These are phyloP conservation scores for Talaromyces sp. DNA, from an alignment of 2,329 filamentous ascomycete genomes.

Conservation along the genomic window DNA sequence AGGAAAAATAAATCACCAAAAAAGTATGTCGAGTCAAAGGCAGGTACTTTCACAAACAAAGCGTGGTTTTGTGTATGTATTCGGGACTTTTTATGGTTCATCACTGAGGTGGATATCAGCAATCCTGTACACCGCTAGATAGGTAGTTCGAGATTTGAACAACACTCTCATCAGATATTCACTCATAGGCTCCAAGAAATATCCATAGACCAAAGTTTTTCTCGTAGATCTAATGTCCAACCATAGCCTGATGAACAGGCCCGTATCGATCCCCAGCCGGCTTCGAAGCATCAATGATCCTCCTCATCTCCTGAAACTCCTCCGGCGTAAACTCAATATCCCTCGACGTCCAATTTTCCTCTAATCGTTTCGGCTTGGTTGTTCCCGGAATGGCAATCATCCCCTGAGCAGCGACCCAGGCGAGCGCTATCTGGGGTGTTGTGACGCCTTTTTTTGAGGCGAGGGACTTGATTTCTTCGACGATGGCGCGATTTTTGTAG, in stretches of 20 bases:
- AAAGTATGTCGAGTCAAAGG: constrained; percentile 1
- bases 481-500: constrained; percentile 13
- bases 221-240: constrained; percentile 2
- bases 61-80: no score
- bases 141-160: not conserved
- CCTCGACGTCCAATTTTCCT: constrained; percentile 41
- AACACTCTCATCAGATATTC: not conserved
- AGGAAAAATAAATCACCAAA: not conserved
- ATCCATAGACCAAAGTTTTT: not conserved
- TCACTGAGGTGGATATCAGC: constrained; percentile 1
- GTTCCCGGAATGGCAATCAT: constrained; percentile 49
- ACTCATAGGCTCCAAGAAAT: not conserved
- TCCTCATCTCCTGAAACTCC: constrained; percentile 40
- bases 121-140: not conserved
- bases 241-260: constrained; percentile 1
- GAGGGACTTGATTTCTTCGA: constrained; percentile 42
- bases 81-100: not conserved
- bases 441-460: constrained; percentile 33
- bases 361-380: constrained; percentile 39
- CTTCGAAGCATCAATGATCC: constrained; percentile 38
- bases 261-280: constrained; percentile 37
- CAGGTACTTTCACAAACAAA: not conserved
- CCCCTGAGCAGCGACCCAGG: constrained; percentile 41
- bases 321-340: constrained; percentile 37
- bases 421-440: constrained; percentile 37